Evolutionary conservation across 768 basidiomycete species (phyloP).

Genomic region (Mycena maculata): DNA sequence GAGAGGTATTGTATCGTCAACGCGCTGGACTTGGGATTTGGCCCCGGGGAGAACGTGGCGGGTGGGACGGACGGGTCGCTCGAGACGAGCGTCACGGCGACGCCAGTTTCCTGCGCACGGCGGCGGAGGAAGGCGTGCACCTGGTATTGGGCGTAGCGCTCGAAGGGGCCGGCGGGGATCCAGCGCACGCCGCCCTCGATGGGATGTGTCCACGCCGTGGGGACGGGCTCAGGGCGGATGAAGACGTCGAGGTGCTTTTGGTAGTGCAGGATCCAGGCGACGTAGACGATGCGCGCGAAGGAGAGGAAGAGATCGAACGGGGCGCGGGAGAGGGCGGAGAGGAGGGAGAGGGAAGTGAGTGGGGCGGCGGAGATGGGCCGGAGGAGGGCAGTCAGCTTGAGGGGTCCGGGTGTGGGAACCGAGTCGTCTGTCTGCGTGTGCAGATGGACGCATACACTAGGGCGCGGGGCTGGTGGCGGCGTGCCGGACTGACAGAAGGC

Average conservation of each 20-base stretch:
- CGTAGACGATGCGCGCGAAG: constrained; percentile 68
- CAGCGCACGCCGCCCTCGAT: constrained; percentile 50
- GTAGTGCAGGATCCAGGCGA: constrained; percentile 73
- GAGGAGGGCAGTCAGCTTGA: constrained; percentile 68
- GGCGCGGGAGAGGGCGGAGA: constrained; percentile 52
- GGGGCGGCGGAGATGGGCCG: constrained; percentile 50
- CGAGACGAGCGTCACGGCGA: constrained; percentile 54
- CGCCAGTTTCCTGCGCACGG: constrained; percentile 48
- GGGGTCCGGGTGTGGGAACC: constrained; percentile 39
- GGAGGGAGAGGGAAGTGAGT: constrained; percentile 51
- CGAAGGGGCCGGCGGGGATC: constrained; percentile 46
- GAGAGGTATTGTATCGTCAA: constrained; percentile 59
- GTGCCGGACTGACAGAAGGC: constrained; percentile 30
- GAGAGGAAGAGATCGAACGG: constrained; percentile 69
- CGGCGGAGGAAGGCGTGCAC: constrained; percentile 50
- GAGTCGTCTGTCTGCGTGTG: constrained; percentile 39
- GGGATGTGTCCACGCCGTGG: constrained; percentile 32
- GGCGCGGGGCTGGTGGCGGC: constrained; percentile 40
- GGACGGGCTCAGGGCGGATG: constrained; percentile 67
- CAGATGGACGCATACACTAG: constrained; percentile 57
- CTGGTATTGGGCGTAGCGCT: constrained; percentile 45
- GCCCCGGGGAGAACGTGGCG: constrained; percentile 30
- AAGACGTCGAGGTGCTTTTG: constrained; percentile 66
- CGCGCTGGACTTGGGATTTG: background rate
- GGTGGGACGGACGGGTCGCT: constrained; percentile 47